Evolutionary conservation across 1,139 yeast species (phyloP), one percentile per base, ranked within the genome.

Genomic region (Pichia sp.): DNA sequence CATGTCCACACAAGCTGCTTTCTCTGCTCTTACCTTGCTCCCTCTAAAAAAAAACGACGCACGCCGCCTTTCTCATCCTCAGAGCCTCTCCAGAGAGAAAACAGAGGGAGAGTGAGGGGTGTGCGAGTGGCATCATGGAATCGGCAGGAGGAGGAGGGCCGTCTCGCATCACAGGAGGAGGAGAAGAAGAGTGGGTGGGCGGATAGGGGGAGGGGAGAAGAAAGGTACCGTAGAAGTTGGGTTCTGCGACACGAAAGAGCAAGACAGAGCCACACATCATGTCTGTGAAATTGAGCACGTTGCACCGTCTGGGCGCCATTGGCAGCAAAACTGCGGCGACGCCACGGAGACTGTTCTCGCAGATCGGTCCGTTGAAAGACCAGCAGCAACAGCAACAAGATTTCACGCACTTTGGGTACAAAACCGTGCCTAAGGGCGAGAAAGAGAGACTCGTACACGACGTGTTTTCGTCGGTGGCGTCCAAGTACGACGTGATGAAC

Each of bases 401-500:
- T 19, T 56, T 58, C 26, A 92, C 99, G 29, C 98, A 95, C 73
- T 93, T 93, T 68, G 99, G 99, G 4, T 92, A 85, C 71, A 82
- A 84, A 64, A 87, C 95, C 4, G 96, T 93, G 31, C 83, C 87
- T 41, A 84, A 80, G 60, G 81, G 81, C 26, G 90, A 90, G 61
- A 93, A 93, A 73, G 97, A 92, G 70, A 81, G 86, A 66, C 72
- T 89, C 54, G 99, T 93, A 26, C 87, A 89, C 49, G 85, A 86
- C 45, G 99, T 93, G 23, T 93, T 93, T 70, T 87, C 96, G 10
- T 87, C 95, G 8, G 99, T 93, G 44, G 99, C 99, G 3, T 82
- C 93, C 41, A 90, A 84, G 61, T 93, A 93, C 70, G 99, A 93
- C 72, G 77, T 89, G 54, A 95, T 93, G 99, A 93, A 93, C 72